Percentiles rank a stretch among this genome's conserved stretches.
phyloP scores from a whole-genome alignment of 2,329 filamentous ascomycete species.

The Sclerotinia spermophila region DNA sequence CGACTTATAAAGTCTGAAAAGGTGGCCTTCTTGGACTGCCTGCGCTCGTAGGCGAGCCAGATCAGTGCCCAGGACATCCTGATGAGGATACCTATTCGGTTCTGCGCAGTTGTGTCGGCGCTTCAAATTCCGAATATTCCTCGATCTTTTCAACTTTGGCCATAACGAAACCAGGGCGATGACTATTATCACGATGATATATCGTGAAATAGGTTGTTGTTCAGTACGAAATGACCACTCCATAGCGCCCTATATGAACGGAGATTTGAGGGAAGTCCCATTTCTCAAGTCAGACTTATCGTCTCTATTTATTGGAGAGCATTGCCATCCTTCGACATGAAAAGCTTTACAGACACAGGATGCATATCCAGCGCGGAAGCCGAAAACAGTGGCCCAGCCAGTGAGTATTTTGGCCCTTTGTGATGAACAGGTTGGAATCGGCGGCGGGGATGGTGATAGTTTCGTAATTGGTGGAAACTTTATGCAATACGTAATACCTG shows the following conservation, averaged over 20 bases:
- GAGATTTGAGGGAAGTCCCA: neutral
- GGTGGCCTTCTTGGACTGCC: conserved; percentile 1
- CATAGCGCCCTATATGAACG: neutral
- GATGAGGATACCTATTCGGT: neutral
- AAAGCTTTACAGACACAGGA: neutral
- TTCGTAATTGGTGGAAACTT: neutral
- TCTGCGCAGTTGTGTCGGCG: neutral
- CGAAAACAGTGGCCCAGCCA: neutral
- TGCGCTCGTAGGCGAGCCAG: neutral
- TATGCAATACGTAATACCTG: neutral
- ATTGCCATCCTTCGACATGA: neutral
- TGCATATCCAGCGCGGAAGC: neutral
- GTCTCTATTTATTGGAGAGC: neutral
- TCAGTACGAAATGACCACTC: neutral
- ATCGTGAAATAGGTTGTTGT: neutral
- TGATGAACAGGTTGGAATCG: neutral
- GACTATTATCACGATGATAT: neutral
- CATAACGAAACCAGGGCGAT: neutral
- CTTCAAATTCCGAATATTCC: neutral
- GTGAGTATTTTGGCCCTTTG: neutral
- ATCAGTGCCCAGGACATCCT: neutral
- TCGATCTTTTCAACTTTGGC: conserved; percentile 8
- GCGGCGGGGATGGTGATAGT: no score
- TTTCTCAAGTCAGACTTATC: neutral
- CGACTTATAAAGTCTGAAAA: conserved; percentile 1